These are phyloP conservation scores for Suhomyces kilbournensis DNA, from an alignment of 805 yeast species.

Conservation along the genomic window DNA sequence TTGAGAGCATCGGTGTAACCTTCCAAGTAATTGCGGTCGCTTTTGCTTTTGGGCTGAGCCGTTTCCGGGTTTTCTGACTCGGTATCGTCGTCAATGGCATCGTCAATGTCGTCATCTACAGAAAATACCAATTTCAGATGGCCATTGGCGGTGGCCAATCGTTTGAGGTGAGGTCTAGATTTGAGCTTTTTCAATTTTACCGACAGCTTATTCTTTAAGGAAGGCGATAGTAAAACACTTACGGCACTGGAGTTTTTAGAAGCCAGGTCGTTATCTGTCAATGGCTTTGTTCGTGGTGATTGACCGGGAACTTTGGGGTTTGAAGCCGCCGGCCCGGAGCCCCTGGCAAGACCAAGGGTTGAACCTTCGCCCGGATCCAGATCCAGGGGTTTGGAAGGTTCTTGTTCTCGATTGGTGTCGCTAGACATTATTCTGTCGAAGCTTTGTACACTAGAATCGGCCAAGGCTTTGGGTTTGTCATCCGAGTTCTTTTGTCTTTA, in stretches of 20 bases:
- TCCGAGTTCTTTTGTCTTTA: background rate
- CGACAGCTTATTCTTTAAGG: slow-evolving; percentile 12
- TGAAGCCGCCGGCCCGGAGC: background rate
- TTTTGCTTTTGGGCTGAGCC: slow-evolving; percentile 29
- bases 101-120: slow-evolving; percentile 80
- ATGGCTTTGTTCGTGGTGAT: background rate
- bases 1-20: slow-evolving; percentile 72
- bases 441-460: background rate
- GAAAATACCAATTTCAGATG: slow-evolving; percentile 51
- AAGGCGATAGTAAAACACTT: slow-evolving; percentile 13
- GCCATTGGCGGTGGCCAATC: slow-evolving; percentile 17
- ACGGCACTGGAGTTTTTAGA: slow-evolving; percentile 6
- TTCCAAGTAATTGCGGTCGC: slow-evolving; percentile 51
- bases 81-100: slow-evolving; percentile 42
- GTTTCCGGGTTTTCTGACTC: slow-evolving; percentile 33
- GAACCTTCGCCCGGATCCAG: background rate
- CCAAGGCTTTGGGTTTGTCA: background rate
- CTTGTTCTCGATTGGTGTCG: background rate
- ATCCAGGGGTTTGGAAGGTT: background rate
- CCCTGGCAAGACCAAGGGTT: background rate
- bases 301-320: background rate
- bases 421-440: background rate
- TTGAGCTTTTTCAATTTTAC: slow-evolving; percentile 16
- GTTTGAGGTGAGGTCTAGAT: slow-evolving; percentile 32
- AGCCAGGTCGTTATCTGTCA: background rate